Conservation (phyloP, 2,329 filamentous ascomycete genomes). For the Penicillium sp. region DNA sequence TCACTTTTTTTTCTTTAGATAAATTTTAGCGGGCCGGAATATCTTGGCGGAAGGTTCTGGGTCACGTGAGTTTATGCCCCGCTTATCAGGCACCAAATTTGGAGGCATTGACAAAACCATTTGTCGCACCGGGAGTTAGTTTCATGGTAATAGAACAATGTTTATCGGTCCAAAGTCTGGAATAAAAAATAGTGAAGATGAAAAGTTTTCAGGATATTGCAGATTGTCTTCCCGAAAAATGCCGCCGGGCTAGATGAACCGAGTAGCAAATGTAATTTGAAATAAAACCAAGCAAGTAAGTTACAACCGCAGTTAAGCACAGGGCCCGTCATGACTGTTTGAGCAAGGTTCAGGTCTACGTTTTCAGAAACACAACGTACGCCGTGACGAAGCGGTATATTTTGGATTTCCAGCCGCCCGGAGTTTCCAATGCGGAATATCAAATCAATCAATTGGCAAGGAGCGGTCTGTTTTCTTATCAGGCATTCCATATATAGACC, state of each 20-base stretch:
- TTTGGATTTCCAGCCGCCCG: background rate
- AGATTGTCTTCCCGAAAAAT: background rate
- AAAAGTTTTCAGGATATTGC: background rate
- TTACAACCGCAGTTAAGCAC: background rate
- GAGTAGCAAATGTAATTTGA: background rate
- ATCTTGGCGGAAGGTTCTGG: conserved; percentile 18
- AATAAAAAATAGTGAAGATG: background rate
- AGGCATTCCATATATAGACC: conserved; percentile 1
- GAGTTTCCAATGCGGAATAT: conserved; percentile 2
- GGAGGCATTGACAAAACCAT: background rate
- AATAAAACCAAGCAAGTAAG: background rate
- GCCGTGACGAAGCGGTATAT: conserved; percentile 1
- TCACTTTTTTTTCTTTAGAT: conserved; percentile 30
- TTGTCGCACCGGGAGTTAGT: background rate
- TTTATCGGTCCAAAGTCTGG: background rate
- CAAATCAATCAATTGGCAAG: conserved; percentile 7
- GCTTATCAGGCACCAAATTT: conserved; percentile 1
- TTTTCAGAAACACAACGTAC: background rate
- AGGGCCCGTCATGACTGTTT: background rate
- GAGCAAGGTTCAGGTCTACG: background rate
- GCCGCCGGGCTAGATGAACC: background rate
- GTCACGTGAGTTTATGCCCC: conserved; percentile 15
- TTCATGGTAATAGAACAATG: background rate
- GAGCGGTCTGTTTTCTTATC: conserved; percentile 4
- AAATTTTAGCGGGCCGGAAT: conserved; percentile 31